Conservation (phyloP, 306 rosid genomes). For the Potentilla sterilis region DNA sequence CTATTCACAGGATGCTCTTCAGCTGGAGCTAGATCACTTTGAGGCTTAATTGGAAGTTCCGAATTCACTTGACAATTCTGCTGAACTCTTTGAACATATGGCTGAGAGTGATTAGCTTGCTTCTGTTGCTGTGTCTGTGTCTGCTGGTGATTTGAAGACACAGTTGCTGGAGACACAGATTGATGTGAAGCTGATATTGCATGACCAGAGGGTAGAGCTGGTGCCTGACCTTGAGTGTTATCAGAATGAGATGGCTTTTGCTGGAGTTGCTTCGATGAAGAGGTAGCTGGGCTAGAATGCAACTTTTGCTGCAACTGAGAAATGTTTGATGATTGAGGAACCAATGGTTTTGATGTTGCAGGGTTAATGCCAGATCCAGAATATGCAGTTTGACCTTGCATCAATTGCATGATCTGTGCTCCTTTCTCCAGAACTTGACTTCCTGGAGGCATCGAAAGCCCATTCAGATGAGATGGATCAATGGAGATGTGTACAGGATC, state of each 20-base stretch:
- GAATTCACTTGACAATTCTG: conserved; percentile 57
- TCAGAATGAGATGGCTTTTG: conserved; percentile 65
- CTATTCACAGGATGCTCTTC: conserved; percentile 58
- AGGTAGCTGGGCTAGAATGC: conserved; percentile 48
- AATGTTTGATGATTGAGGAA: conserved; percentile 61
- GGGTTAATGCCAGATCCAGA: conserved; percentile 67
- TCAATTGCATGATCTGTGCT: conserved; percentile 66
- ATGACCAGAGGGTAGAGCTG: conserved; percentile 52
- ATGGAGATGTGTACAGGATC: conserved; percentile 57
- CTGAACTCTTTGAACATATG: conserved; percentile 63
- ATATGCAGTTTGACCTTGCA: conserved; percentile 74
- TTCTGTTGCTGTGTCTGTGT: conserved; percentile 49
- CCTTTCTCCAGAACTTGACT: conserved; percentile 88
- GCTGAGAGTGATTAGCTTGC: conserved; percentile 63
- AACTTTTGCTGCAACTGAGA: conserved; percentile 71
- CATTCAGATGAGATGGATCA: conserved; percentile 77
- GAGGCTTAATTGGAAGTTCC: conserved; percentile 55
- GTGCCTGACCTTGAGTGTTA: conserved; percentile 55
- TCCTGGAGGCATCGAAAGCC: conserved; percentile 67
- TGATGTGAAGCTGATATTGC: conserved; percentile 50
- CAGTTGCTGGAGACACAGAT: conserved; percentile 34
- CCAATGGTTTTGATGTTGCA: conserved; percentile 56
- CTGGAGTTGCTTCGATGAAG: conserved; percentile 63
- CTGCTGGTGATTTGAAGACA: conserved; percentile 58
- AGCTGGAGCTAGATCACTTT: conserved; percentile 53